Evolutionary conservation across 495 filamentous ascomycete genomes (phyloP).

Genomic region (Aspergillus diversus): DNA sequence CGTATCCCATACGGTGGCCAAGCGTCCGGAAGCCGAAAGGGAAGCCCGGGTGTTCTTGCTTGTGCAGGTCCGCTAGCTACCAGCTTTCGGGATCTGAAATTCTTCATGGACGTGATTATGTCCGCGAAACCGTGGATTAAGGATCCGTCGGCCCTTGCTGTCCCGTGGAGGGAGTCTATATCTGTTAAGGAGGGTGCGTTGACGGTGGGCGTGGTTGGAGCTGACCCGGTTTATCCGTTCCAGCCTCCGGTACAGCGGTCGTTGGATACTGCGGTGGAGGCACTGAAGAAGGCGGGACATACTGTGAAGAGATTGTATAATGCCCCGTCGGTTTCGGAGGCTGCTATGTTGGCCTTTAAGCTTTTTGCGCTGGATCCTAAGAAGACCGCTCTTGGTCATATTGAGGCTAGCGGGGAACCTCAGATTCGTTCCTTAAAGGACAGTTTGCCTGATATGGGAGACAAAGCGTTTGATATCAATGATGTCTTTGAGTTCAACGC

Average conservation of each 20-base stretch:
- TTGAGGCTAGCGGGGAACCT: conserved; percentile 33
- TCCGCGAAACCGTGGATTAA: conserved; percentile 19
- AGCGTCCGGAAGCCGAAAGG: conserved; percentile 44
- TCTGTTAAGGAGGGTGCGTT: conserved; percentile 24
- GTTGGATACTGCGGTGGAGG: background rate
- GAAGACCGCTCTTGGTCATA: conserved; percentile 29
- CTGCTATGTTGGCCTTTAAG: conserved; percentile 22
- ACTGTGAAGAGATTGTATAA: conserved; percentile 11
- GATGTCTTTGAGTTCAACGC: conserved; percentile 19
- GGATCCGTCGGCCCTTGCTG: conserved; percentile 20
- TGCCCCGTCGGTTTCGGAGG: background rate
- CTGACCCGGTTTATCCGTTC: conserved; percentile 55
- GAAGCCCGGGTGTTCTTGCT: conserved; percentile 45
- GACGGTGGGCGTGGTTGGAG: conserved; percentile 54
- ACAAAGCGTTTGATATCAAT: conserved; percentile 12
- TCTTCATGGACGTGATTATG: conserved; percentile 26
- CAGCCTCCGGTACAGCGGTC: background rate
- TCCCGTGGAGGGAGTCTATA: conserved; percentile 19
- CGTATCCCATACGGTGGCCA: conserved; percentile 50
- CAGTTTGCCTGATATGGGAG: conserved; percentile 6
- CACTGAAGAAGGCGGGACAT: background rate
- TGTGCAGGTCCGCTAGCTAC: conserved; percentile 43
- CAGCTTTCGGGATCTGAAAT: conserved; percentile 37
- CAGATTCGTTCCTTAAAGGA: conserved; percentile 10
- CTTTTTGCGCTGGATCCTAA: conserved; percentile 33